These are phyloP conservation scores for Pseudomonodictys pantanalensis DNA, from an alignment of 495 filamentous ascomycete species.

Conservation along the genomic window DNA sequence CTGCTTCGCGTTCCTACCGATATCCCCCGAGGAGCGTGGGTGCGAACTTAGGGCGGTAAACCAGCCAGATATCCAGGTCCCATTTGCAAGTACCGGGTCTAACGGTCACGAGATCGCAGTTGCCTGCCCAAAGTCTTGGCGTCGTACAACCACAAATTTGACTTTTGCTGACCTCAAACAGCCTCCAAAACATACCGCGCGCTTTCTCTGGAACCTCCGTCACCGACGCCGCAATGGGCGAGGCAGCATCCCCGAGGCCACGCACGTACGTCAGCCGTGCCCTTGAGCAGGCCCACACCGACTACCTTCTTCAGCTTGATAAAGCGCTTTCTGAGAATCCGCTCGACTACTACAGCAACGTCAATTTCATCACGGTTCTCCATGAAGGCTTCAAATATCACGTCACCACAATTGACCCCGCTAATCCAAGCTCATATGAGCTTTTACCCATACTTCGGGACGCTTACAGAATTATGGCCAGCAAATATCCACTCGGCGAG, in stretches of 20 bases:
- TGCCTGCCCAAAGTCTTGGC: not conserved
- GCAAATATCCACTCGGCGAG: conserved; percentile 64
- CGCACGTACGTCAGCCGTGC: conserved; percentile 52
- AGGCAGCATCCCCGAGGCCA: conserved; percentile 49
- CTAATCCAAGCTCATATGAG: conserved; percentile 52
- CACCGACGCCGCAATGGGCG: conserved; percentile 57
- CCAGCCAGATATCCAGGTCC: too few relatives aligned
- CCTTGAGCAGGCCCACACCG: conserved; percentile 54
- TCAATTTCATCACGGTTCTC: conserved; percentile 61
- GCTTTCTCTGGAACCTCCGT: conserved; percentile 55
- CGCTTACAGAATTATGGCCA: conserved; percentile 64
- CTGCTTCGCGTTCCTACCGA: too few relatives aligned
- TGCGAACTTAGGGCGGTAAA: too few relatives aligned
- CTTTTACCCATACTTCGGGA: conserved; percentile 60
- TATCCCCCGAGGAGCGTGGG: too few relatives aligned
- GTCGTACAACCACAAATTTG: not conserved
- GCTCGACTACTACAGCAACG: conserved; percentile 63
- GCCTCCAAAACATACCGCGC: conserved; percentile 51
- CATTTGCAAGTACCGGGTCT: not conserved
- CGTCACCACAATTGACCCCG: conserved; percentile 44
- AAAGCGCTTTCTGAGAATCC: conserved; percentile 58
- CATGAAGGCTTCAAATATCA: conserved; percentile 63
- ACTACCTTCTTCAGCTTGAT: conserved; percentile 53
- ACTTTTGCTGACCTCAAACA: conserved; percentile 39
- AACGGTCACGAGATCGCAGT: not conserved